Conservation (phyloP, 768 basidiomycete species). For the Guyanaporus albipodus region DNA sequence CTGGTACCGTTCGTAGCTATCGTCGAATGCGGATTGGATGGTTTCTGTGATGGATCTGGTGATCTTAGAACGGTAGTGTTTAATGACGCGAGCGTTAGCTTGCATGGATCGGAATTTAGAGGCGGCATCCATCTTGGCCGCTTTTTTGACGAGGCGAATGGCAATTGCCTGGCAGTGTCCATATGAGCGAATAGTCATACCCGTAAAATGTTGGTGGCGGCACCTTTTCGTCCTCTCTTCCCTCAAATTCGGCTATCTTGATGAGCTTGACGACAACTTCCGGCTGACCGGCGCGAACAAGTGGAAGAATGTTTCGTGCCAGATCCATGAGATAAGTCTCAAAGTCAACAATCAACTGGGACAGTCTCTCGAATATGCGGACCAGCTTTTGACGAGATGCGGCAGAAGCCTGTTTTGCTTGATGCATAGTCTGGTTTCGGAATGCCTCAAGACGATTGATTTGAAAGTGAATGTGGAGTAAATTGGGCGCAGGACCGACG, state of each 20-base stretch:
- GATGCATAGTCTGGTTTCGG: slow-evolving; percentile 91
- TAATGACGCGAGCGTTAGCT: slow-evolving; percentile 88
- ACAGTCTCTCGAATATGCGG: slow-evolving; percentile 82
- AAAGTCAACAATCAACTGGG: slow-evolving; percentile 74
- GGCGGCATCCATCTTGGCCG: slow-evolving; percentile 88
- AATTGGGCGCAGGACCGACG: slow-evolving; percentile 82
- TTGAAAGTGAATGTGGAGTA: slow-evolving; percentile 87
- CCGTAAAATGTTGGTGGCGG: background rate
- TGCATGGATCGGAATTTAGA: slow-evolving; percentile 92
- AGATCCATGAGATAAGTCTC: slow-evolving; percentile 81
- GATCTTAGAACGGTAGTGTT: slow-evolving; percentile 92
- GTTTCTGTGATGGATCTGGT: slow-evolving; percentile 75
- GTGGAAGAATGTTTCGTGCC: slow-evolving; percentile 70
- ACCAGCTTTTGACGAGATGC: slow-evolving; percentile 63
- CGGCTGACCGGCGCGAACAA: slow-evolving; percentile 73
- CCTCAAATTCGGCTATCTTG: slow-evolving; percentile 93
- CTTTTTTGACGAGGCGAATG: slow-evolving; percentile 90
- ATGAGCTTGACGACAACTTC: slow-evolving; percentile 88
- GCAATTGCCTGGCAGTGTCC: slow-evolving; percentile 70
- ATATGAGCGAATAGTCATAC: background rate
- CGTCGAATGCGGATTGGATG: slow-evolving; percentile 67
- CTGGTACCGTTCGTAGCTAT: slow-evolving; percentile 57
- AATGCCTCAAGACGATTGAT: slow-evolving; percentile 91
- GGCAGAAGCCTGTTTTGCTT: slow-evolving; percentile 79
- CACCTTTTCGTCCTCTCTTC: slow-evolving; percentile 92